Evolutionary conservation across 2,329 filamentous ascomycete genomes (phyloP), one percentile per base, ranked within the genome.

Genomic region (Scedosporium boydii): DNA sequence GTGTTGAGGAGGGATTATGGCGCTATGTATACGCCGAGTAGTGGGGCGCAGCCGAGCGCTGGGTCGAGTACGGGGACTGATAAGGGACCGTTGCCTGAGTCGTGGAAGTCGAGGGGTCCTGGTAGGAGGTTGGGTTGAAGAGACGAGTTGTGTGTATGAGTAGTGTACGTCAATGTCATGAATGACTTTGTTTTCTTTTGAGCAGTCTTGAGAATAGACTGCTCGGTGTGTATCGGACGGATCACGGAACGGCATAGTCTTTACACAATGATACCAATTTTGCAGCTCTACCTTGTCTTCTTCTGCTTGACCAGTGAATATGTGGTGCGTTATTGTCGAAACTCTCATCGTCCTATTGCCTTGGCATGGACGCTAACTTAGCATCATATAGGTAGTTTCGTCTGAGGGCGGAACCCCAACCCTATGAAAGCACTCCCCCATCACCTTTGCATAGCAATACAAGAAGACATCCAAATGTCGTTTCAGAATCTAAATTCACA

Each of bases 31-130:
- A 5, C 14, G n/a, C 26, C 29, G 7, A 34, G 12, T 6, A 34
- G n/a, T 10, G 68, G 67, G 4, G 61, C 67, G 3, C 6, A 65
- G 0, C 61, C 66, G 9, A 63, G 68, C 42, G 65, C 77, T 16
- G 79, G 75, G 4, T 72, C 72, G 38, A 75, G 74, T 44, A 77
- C 78, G 1, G 77, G 78, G 3, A 70, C 0, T 76, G 75, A 7
- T 68, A 73, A 38, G 71, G 81, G 83, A 0, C 81, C 83, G 9
- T 71, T 87, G 21, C 84, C 85, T 0, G 82, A 87, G 63, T 80
- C 85, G 1, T 90, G 87, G 88, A 80, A 78, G 63, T 82, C 78
- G 29, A 78, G 86, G 66, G 87, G 87, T 1, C 72, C 79, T 6
- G 87, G 87, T 0, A 81, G 84, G 46, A 81, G 87, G 59, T 75